These are phyloP conservation scores for Endocladia muricata DNA, from an alignment of 31 red algal species.

Conservation along the genomic window DNA sequence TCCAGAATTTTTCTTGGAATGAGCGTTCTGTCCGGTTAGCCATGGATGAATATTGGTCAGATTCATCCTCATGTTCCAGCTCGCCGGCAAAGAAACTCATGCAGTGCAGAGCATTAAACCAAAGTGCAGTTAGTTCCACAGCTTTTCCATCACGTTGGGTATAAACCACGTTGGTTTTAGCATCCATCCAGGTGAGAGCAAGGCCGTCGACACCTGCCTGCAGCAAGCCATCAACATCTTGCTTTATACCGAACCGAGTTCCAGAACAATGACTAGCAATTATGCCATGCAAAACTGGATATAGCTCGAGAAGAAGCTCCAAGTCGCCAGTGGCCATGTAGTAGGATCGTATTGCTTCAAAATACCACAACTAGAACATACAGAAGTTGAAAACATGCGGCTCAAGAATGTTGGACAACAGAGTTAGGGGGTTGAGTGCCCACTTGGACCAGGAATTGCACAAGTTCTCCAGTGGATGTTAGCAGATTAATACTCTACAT, in stretches of 20 bases:
- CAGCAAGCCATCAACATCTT: slow-evolving; percentile 53
- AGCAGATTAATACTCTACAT: background rate
- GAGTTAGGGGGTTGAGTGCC: too few species aligned
- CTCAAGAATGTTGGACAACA: background rate
- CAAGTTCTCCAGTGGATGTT: background rate
- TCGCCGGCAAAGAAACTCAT: slow-evolving; percentile 70
- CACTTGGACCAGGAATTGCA: background rate
- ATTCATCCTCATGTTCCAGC: slow-evolving; percentile 49
- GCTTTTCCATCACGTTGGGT: slow-evolving; percentile 59
- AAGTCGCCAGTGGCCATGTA: slow-evolving; percentile 62
- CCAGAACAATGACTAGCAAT: slow-evolving; percentile 50
- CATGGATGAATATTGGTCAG: slow-evolving; percentile 41
- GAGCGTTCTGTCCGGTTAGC: slow-evolving; percentile 54
- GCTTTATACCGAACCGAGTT: slow-evolving; percentile 54
- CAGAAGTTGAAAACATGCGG: background rate
- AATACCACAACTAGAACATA: slow-evolving; percentile 48
- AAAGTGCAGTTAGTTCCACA: slow-evolving; percentile 54
- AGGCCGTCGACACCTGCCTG: slow-evolving; percentile 44
- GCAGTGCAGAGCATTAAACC: slow-evolving; percentile 63
- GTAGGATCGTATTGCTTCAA: slow-evolving; percentile 61
- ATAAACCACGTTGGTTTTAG: slow-evolving; percentile 56
- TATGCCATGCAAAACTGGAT: slow-evolving; percentile 46
- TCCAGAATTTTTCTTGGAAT: slow-evolving; percentile 71
- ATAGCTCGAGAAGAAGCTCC: slow-evolving; percentile 57
- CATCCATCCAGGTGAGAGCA: slow-evolving; percentile 69